A percentile compares a stretch with the other conserved stretches of the same genome.
phyloP scores from a whole-genome alignment of 2,329 filamentous ascomycete species.

The Colletotrichum tabaci region DNA sequence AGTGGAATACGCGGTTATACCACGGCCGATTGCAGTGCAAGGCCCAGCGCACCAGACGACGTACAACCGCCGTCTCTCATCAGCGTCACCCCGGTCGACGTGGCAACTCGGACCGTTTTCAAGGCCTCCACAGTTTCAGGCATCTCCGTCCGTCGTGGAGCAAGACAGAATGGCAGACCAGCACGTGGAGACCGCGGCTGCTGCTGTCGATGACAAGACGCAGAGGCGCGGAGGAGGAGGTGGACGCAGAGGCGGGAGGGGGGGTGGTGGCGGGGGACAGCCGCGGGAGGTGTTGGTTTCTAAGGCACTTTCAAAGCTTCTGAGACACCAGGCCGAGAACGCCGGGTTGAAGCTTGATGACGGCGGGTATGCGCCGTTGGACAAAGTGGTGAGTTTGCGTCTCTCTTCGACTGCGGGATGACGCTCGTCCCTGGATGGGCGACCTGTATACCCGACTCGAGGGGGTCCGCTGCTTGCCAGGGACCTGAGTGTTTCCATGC shows the following conservation, averaged over 20 bases:
- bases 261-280: slow-evolving; percentile 51
- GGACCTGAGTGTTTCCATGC: background rate
- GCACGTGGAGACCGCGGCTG: slow-evolving; percentile 12
- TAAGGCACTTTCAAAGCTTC: slow-evolving; percentile 67
- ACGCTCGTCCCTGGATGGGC: background rate
- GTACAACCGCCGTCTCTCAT: background rate
- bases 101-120: background rate
- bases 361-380: slow-evolving; percentile 72
- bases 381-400: slow-evolving; percentile 69
- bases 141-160: background rate
- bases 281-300: slow-evolving; percentile 66
- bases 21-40: background rate
- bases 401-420: slow-evolving; percentile 11
- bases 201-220: slow-evolving; percentile 42
- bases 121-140: no score
- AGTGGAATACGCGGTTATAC: background rate
- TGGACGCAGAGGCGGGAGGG: slow-evolving; percentile 45
- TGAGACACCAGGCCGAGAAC: slow-evolving; percentile 70
- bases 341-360: slow-evolving; percentile 71
- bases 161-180: slow-evolving; percentile 28
- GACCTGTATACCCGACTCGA: background rate
- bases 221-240: slow-evolving; percentile 46
- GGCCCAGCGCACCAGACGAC: slow-evolving; percentile 1
- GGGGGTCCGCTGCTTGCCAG: no score
- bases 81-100: background rate